phyloP scores from a whole-genome alignment of 305 asterid species.

The Fraxinus velutina region DNA sequence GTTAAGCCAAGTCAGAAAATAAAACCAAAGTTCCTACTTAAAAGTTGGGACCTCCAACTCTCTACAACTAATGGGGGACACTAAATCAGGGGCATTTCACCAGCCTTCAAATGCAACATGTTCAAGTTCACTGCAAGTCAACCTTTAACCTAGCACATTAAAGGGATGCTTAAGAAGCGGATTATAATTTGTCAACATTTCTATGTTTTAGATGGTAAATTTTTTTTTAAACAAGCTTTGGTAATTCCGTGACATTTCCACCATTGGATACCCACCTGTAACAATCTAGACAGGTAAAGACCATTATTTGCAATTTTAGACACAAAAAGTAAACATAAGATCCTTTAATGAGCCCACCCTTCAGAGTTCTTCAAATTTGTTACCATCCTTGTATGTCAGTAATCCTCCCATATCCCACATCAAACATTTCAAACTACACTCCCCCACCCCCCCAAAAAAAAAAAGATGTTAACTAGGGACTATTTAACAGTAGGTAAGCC shows the following conservation, averaged over 20 bases:
- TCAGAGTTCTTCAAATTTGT: neutral
- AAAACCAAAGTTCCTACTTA: neutral
- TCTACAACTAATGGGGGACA: neutral
- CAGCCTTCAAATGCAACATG: neutral
- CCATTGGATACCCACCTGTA: neutral
- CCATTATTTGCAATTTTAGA: neutral
- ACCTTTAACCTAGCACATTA: neutral
- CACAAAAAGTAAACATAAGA: neutral
- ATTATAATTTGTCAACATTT: neutral
- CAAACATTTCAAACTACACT: neutral
- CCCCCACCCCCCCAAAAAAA: neutral
- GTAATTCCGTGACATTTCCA: neutral
- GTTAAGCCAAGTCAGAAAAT: neutral
- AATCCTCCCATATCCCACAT: neutral
- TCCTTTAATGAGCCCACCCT: neutral
- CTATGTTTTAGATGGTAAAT: neutral
- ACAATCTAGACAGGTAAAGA: neutral
- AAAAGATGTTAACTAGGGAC: neutral
- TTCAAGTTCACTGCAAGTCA: neutral
- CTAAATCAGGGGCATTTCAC: neutral
- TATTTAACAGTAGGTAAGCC: neutral
- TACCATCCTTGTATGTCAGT: neutral
- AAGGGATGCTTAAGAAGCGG: neutral
- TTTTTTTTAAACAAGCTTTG: neutral
- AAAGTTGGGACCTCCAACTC: neutral